Conservation (phyloP, 495 filamentous ascomycete genomes). For the Talaromyces stipitatus region DNA sequence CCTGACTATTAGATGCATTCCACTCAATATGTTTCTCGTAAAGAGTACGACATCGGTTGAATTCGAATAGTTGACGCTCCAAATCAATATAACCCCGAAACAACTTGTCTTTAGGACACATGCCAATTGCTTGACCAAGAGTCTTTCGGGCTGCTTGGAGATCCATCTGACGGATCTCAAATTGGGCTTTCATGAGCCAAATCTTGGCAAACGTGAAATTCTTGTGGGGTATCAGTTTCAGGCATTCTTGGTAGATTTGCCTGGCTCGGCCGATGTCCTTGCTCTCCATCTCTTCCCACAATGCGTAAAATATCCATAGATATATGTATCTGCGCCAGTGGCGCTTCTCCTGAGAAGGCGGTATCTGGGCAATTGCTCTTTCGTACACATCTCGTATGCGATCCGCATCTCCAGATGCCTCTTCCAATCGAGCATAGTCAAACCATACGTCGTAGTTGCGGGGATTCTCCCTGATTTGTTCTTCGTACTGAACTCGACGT, state of each 20-base stretch:
- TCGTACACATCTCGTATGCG: slow-evolving; percentile 90
- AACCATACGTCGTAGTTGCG: slow-evolving; percentile 97
- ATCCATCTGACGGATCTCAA: slow-evolving; percentile 83
- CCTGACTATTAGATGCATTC: slow-evolving; percentile 80
- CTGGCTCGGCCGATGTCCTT: slow-evolving; percentile 74
- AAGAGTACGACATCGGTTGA: slow-evolving; percentile 77
- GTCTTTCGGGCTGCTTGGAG: slow-evolving; percentile 75
- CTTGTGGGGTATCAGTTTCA: slow-evolving; percentile 87
- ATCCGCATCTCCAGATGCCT: slow-evolving; percentile 70
- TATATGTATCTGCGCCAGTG: slow-evolving; percentile 98
- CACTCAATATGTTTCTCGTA: slow-evolving; percentile 91
- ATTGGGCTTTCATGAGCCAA: slow-evolving; percentile 89
- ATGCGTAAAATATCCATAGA: slow-evolving; percentile 93
- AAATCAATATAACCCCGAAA: slow-evolving; percentile 91
- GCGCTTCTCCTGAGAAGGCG: slow-evolving; percentile 91
- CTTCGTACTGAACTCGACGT: slow-evolving; percentile 86
- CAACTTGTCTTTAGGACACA: slow-evolving; percentile 91
- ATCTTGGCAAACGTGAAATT: slow-evolving; percentile 97
- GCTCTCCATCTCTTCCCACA: slow-evolving; percentile 84
- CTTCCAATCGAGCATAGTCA: slow-evolving; percentile 87
- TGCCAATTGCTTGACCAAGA: slow-evolving; percentile 81
- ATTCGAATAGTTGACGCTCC: slow-evolving; percentile 88
- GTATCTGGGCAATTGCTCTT: slow-evolving; percentile 90
- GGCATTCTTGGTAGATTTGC: slow-evolving; percentile 83
- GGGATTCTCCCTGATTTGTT: slow-evolving; percentile 83